Conservation (phyloP, 371 early-diverging fungal genomes). For the Mucor racemosus region DNA sequence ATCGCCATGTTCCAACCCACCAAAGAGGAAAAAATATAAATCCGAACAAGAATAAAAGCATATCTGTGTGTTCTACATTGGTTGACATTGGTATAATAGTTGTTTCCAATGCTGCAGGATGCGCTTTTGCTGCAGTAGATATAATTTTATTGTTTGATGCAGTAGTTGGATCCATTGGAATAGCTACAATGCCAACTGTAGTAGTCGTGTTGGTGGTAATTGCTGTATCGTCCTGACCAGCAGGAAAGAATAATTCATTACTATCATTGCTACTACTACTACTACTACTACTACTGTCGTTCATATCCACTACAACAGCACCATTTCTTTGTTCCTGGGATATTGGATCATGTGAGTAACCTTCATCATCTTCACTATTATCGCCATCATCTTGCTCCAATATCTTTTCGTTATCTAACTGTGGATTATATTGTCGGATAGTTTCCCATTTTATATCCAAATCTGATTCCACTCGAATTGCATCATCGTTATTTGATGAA, state of each 20-base stretch:
- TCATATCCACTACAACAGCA: neutral
- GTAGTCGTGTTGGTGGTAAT: too few species aligned
- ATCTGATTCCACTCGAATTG: neutral
- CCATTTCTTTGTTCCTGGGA: neutral
- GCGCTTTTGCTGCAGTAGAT: neutral
- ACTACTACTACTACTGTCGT: neutral
- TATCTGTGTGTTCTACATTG: neutral
- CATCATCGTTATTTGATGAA: neutral
- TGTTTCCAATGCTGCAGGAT: neutral
- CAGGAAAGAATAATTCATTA: slow-evolving; percentile 5
- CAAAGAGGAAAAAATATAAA: slow-evolving; percentile 34
- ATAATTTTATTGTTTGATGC: neutral
- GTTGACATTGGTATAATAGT: neutral
- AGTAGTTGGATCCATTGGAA: neutral
- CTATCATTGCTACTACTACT: neutral
- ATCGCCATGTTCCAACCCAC: slow-evolving; percentile 29
- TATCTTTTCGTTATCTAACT: slow-evolving; percentile 2
- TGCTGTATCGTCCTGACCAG: slow-evolving; percentile 2
- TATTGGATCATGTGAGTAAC: neutral
- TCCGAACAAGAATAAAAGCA: slow-evolving; percentile 30
- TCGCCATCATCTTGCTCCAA: neutral
- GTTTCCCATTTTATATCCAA: slow-evolving; percentile 10
- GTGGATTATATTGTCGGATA: slow-evolving; percentile 7
- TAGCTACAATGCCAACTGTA: neutral
- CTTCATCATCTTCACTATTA: neutral